These are phyloP conservation scores for Saitozyma sp. DNA, from an alignment of 768 basidiomycete species.

Conservation along the genomic window DNA sequence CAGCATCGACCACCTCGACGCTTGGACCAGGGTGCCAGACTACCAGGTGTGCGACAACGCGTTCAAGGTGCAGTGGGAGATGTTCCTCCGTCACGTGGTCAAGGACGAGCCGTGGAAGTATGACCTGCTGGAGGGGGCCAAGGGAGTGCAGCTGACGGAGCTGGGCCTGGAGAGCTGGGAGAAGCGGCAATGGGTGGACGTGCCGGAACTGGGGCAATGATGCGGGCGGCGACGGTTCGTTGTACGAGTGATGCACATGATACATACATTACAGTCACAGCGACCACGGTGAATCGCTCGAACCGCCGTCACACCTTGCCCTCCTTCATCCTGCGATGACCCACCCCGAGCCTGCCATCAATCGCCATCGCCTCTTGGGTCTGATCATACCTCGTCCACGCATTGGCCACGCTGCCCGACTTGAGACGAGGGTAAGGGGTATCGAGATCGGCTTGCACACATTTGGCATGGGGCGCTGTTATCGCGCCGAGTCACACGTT, in stretches of 20 bases:
- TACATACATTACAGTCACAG: not conserved
- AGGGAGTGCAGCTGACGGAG: conserved; percentile 23
- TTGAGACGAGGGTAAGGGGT: conserved; percentile 36
- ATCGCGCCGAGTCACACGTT: not conserved
- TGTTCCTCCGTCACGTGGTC: conserved; percentile 26
- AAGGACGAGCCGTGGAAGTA: conserved; percentile 29
- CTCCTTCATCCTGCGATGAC: conserved; percentile 8
- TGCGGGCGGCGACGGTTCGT: not conserved
- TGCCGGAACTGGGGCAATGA: conserved; percentile 10
- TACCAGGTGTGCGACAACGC: conserved; percentile 21
- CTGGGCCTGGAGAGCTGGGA: conserved; percentile 25
- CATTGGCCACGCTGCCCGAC: conserved; percentile 22
- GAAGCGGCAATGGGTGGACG: conserved; percentile 20
- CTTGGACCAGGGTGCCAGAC: conserved; percentile 26
- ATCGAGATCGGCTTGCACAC: conserved; percentile 27
- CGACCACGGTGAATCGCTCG: not conserved
- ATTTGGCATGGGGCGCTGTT: too few species aligned
- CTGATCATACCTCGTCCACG: conserved; percentile 28
- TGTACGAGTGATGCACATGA: not conserved
- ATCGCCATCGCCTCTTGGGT: conserved; percentile 18
- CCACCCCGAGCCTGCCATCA: conserved; percentile 18
- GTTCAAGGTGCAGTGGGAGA: conserved; percentile 34
- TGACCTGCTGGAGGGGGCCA: conserved; percentile 24
- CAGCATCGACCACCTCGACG: conserved; percentile 23
- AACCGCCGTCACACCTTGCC: conserved; percentile 25